These are phyloP conservation scores for Saccharomycopsis sp. DNA, from an alignment of 805 yeast species.

Conservation along the genomic window DNA sequence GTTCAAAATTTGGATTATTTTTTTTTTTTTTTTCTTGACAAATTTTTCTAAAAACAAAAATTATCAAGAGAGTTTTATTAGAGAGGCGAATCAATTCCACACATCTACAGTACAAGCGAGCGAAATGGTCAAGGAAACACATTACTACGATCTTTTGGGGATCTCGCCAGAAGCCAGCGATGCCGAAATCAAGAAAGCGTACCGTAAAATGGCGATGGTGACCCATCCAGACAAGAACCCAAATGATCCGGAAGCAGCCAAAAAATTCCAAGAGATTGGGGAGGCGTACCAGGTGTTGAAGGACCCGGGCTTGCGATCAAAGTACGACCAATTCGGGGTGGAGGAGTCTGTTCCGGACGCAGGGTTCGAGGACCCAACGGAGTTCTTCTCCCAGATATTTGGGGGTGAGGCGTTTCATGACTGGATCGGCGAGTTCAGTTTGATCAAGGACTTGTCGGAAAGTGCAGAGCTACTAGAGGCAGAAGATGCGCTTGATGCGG, in stretches of 20 bases:
- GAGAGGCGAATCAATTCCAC: too few species aligned
- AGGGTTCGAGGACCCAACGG: slow-evolving; percentile 79
- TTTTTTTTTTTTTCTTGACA: too few species aligned
- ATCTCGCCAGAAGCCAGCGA: slow-evolving; percentile 63
- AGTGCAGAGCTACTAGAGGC: slow-evolving; percentile 41
- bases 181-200: slow-evolving; percentile 84
- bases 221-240: slow-evolving; percentile 97
- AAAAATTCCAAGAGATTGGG: slow-evolving; percentile 67
- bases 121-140: slow-evolving; percentile 73
- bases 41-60: too few species aligned
- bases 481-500: slow-evolving; percentile 26
- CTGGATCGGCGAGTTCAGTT: slow-evolving; percentile 71
- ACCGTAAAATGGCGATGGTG: slow-evolving; percentile 78
- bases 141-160: slow-evolving; percentile 74
- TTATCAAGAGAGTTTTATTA: too few species aligned
- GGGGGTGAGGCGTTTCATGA: slow-evolving; percentile 74
- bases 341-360: slow-evolving; percentile 59
- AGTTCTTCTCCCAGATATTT: slow-evolving; percentile 73
- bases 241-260: slow-evolving; percentile 84
- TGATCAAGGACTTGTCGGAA: slow-evolving; percentile 54
- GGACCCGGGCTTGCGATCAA: slow-evolving; percentile 56
- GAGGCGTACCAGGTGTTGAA: slow-evolving; percentile 73
- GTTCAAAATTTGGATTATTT: too few species aligned
- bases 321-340: slow-evolving; percentile 82
- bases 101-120: neutral